phyloP scores from a whole-genome alignment of 2,329 filamentous ascomycete species.

The Xylaria sp. region DNA sequence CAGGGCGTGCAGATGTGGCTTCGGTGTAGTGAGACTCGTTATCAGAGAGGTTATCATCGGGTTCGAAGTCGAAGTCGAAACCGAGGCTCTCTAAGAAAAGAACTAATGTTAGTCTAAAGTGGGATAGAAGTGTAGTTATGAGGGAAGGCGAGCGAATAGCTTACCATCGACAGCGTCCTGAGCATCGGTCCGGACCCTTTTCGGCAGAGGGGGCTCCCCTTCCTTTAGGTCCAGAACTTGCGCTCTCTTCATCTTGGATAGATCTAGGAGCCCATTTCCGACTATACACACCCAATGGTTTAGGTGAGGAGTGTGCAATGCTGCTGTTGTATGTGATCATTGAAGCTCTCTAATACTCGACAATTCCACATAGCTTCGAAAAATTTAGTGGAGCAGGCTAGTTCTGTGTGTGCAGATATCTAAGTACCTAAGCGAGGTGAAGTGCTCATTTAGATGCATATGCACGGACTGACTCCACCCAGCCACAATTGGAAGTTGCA shows the following conservation, averaged over 20 bases:
- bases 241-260: slow-evolving; percentile 45
- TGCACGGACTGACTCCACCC: not conserved
- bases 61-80: slow-evolving; percentile 26
- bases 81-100: slow-evolving; percentile 24
- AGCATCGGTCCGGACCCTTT: slow-evolving; percentile 32
- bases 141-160: slow-evolving; percentile 50
- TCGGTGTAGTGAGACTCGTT: slow-evolving; percentile 40
- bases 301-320: slow-evolving; percentile 8
- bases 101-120: slow-evolving; percentile 18
- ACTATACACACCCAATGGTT: slow-evolving; percentile 20
- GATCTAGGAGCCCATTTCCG: not conserved
- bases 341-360: not conserved
- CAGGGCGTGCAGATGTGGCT: slow-evolving; percentile 34
- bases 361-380: slow-evolving; percentile 17
- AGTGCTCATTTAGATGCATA: not conserved
- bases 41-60: slow-evolving; percentile 38
- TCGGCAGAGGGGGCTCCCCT: slow-evolving; percentile 37
- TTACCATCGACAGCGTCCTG: slow-evolving; percentile 17
- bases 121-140: slow-evolving; percentile 58
- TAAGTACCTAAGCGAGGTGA: not conserved
- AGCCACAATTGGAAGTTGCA: not conserved
- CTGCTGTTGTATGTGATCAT: slow-evolving; percentile 1
- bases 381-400: slow-evolving; percentile 39
- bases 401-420: not conserved
- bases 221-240: slow-evolving; percentile 23